These are phyloP conservation scores for Gentiana straminea DNA, from an alignment of 257 asterid species.

Conservation along the genomic window DNA sequence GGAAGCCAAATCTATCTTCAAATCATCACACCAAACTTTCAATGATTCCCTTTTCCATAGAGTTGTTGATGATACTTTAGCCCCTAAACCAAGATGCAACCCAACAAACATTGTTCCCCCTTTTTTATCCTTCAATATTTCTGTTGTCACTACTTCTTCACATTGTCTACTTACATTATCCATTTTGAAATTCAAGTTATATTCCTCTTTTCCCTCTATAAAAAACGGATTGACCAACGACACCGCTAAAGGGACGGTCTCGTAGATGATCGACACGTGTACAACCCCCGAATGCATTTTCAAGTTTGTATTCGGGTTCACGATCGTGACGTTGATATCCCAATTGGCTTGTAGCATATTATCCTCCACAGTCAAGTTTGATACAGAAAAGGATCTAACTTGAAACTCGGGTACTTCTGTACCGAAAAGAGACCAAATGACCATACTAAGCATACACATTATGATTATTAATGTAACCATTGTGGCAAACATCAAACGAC, in stretches of 20 bases:
- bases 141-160: slow-evolving; percentile 1
- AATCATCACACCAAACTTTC: slow-evolving; percentile 30
- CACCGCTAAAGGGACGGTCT: slow-evolving; percentile 20
- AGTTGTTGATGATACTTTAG: slow-evolving; percentile 12
- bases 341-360: slow-evolving; percentile 15
- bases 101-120: slow-evolving; percentile 18
- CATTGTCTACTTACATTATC: not conserved
- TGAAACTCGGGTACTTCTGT: slow-evolving; percentile 30
- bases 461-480: slow-evolving; percentile 21
- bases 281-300: slow-evolving; percentile 10
- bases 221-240: slow-evolving; percentile 14
- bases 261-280: slow-evolving; percentile 26
- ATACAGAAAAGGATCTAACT: slow-evolving; percentile 19
- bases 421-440: slow-evolving; percentile 45
- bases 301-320: slow-evolving; percentile 21
- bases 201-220: not conserved
- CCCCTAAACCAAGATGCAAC: slow-evolving; percentile 23
- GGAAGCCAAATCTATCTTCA: slow-evolving; percentile 17
- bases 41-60: slow-evolving; percentile 13
- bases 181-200: not conserved
- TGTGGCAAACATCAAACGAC: slow-evolving; percentile 25
- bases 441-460: slow-evolving; percentile 31
- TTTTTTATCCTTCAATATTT: slow-evolving; percentile 9
- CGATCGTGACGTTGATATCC: slow-evolving; percentile 15
- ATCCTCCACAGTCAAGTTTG: slow-evolving; percentile 19